Evolutionary conservation across 2,329 filamentous ascomycete genomes (phyloP), one percentile per base, ranked within the genome.

Genomic region (Magnaporthiopsis rhizophila): DNA sequence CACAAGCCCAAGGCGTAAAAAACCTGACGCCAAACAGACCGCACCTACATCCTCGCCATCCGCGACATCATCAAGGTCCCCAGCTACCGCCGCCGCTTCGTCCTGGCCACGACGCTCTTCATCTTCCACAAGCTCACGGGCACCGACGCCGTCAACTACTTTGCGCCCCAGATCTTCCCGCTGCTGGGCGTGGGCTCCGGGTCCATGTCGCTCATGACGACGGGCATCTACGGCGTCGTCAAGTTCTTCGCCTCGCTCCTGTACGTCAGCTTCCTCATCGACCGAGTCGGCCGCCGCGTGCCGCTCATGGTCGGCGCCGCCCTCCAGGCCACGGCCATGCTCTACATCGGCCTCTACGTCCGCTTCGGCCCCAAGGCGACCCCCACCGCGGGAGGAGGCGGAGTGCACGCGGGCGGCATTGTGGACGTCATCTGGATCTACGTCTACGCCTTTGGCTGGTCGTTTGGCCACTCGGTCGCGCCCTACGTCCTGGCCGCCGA

Each of bases 91-190:
- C 68, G 70, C n/a, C 68, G 70, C 11, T 68, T 72, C 50, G 68
- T 69, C 63, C 66, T 72, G 3, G 68, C 71, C n/a, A 67, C 67
- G 12, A 64, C 67, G 58, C 69, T 72, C 15, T 70, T 72, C 64
- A 58, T 79, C 1, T 78, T 78, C 64, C 76, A 78, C 67, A 78
- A 79, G 50, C 73, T 77, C 30, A 78, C 75, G 2, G 76, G 77
- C 0, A 78, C 75, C 1, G 75, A 78, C 66, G 71, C 71, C 7
- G 62, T 79, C 24, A 78, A 78, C 68, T 78, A 78, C 65, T 78
- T 74, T 53, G 74, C 75, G 0, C 74, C 75, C 1, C 71, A 76
- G 62, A 77, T 78, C 15, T 78, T 78, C 59, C 69, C 69, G 8
- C 72, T 77, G 70, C 76, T 78, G 28, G 76, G 76, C 45, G 78